Percentiles rank a stretch among this genome's conserved stretches.
These are phyloP conservation scores for Pontederia paniculata DNA, from an alignment of 176 grass and related monocot genomes.

Conservation along the genomic window DNA sequence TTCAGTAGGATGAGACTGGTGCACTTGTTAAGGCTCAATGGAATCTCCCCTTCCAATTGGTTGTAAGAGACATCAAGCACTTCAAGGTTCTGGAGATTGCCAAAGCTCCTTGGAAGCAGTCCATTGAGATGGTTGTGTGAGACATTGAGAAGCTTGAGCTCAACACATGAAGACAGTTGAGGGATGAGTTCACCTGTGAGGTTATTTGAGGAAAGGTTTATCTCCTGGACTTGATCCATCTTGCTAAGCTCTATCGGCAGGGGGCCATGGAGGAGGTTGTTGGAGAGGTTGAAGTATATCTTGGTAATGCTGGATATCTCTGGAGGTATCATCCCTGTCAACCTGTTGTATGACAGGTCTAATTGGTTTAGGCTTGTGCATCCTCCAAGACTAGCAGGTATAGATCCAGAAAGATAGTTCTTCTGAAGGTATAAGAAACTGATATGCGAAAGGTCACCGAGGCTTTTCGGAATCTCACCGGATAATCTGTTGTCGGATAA, in stretches of 20 bases:
- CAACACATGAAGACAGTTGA: slow-evolving; percentile 24
- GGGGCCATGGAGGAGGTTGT: slow-evolving; percentile 44
- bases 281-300: slow-evolving; percentile 54
- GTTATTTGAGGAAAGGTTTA: slow-evolving; percentile 74
- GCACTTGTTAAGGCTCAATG: slow-evolving; percentile 36
- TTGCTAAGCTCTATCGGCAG: slow-evolving; percentile 34
- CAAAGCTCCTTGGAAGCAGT: slow-evolving; percentile 19
- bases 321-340: slow-evolving; percentile 36
- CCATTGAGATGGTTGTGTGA: slow-evolving; percentile 62
- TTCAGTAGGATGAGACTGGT: slow-evolving; percentile 34
- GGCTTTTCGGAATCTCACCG: slow-evolving; percentile 37
- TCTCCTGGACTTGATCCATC: slow-evolving; percentile 36
- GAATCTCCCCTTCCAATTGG: slow-evolving; percentile 51
- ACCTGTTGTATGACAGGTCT: slow-evolving; percentile 55
- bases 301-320: slow-evolving; percentile 29
- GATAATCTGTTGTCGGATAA: slow-evolving; percentile 44
- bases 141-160: slow-evolving; percentile 38
- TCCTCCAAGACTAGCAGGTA: slow-evolving; percentile 41
- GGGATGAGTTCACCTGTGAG: slow-evolving; percentile 30
- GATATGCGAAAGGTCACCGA: slow-evolving; percentile 32
- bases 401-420: slow-evolving; percentile 41
- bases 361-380: slow-evolving; percentile 18
- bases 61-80: slow-evolving; percentile 65
- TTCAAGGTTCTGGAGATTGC: slow-evolving; percentile 29
- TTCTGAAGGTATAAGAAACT: slow-evolving; percentile 23